These are phyloP conservation scores for Tetrapisispora namnaoensis DNA, from an alignment of 805 yeast genomes.

Conservation along the genomic window DNA sequence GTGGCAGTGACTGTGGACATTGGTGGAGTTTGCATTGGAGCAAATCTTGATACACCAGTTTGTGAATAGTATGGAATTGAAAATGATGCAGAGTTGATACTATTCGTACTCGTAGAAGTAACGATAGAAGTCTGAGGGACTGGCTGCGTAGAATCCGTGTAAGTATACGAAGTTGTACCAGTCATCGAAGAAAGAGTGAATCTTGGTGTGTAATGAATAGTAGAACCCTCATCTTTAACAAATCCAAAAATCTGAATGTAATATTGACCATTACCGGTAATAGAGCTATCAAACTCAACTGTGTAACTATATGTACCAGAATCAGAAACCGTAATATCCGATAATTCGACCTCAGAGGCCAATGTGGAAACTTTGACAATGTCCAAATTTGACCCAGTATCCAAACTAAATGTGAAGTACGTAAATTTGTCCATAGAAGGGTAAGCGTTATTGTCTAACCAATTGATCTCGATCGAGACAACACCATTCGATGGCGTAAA, in stretches of 20 bases:
- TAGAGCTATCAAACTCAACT: conserved; percentile 34
- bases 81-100: conserved; percentile 44
- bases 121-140: conserved; percentile 28
- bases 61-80: conserved; percentile 65
- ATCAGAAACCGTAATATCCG: conserved; percentile 15
- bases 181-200: conserved; percentile 62
- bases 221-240: conserved; percentile 30
- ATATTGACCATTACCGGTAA: conserved; percentile 56
- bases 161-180: conserved; percentile 46
- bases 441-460: conserved; percentile 45
- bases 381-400: conserved; percentile 54
- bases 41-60: conserved; percentile 68
- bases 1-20: conserved; percentile 56
- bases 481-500: conserved; percentile 21
- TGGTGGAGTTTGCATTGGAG: conserved; percentile 93
- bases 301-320: conserved; percentile 29
- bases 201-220: conserved; percentile 60
- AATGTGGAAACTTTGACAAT: conserved; percentile 35
- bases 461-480: conserved; percentile 30
- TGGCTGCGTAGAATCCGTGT: conserved; percentile 38
- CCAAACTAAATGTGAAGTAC: conserved; percentile 44
- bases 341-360: conserved; percentile 22
- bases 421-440: conserved; percentile 39
- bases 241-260: conserved; percentile 58
- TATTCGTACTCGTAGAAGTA: conserved; percentile 32